Evolutionary conservation across 169 alveolate genomes (phyloP).

Genomic region (Eimeria praecox): DNA sequence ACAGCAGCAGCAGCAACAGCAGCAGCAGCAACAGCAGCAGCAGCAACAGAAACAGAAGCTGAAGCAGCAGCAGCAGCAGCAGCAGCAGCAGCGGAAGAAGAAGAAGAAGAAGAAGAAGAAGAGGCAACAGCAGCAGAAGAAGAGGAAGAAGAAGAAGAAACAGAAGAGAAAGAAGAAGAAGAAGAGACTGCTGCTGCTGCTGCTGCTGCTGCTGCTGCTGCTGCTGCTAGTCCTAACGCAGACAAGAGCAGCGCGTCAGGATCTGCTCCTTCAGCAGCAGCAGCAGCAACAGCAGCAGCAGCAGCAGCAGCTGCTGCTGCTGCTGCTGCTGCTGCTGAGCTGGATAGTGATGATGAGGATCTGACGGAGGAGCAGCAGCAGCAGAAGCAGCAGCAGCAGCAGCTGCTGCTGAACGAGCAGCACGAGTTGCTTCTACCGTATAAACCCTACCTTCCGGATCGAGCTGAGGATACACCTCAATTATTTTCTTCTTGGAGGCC

Average conservation of each 20-base stretch:
- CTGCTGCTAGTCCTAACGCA: not conserved
- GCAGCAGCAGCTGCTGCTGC: slow-evolving; percentile 11
- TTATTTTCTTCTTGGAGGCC: not conserved
- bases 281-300: slow-evolving; percentile 59
- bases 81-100: not conserved
- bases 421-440: slow-evolving; percentile 3
- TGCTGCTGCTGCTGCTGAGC: not conserved
- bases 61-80: slow-evolving; percentile 27
- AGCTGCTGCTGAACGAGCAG: not conserved
- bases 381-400: slow-evolving; percentile 50
- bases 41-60: not conserved
- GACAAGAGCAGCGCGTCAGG: not conserved
- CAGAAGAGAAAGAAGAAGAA: not conserved
- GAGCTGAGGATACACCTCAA: not conserved
- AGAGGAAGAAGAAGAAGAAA: not conserved
- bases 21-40: slow-evolving; percentile 11
- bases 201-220: not conserved
- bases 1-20: slow-evolving; percentile 21
- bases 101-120: not conserved
- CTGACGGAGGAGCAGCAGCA: not conserved
- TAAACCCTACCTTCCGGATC: not conserved
- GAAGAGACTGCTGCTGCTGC: slow-evolving; percentile 16
- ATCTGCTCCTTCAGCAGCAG: not conserved
- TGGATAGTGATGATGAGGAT: slow-evolving; percentile 15
- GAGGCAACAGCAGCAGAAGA: not conserved